Evolutionary conservation across 2,329 filamentous ascomycete species (phyloP).

Genomic region (Talaromyces verruculosus): DNA sequence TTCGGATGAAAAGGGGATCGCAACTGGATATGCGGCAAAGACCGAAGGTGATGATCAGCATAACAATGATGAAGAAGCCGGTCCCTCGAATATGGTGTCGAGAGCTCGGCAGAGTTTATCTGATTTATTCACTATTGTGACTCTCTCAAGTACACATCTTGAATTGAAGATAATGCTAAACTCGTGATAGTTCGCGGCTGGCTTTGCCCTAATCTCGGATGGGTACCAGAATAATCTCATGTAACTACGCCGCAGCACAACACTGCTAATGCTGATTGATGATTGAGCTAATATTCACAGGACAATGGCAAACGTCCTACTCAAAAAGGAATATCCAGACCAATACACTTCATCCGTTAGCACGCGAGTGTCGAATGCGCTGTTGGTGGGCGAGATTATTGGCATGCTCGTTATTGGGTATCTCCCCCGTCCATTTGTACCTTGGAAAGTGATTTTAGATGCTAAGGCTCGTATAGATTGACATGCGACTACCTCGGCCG

Average conservation of each 20-base stretch:
- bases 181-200: conserved; percentile 28
- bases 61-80: conserved; percentile 7
- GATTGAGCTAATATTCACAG: conserved; percentile 18
- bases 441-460: too few species aligned
- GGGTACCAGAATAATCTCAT: conserved; percentile 35
- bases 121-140: conserved; percentile 32
- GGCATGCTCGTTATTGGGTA: conserved; percentile 32
- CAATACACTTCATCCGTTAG: conserved; percentile 30
- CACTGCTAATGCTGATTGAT: too few species aligned
- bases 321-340: conserved; percentile 30
- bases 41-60: background rate
- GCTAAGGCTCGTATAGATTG: conserved; percentile 25
- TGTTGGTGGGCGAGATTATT: conserved; percentile 32
- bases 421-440: background rate
- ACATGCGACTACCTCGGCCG: conserved; percentile 50
- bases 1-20: background rate
- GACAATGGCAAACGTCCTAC: conserved; percentile 34
- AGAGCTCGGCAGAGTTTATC: conserved; percentile 29
- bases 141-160: background rate
- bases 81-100: conserved; percentile 23
- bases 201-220: conserved; percentile 34
- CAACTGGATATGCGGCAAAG: background rate
- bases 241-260: conserved; percentile 17
- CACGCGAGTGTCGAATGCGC: conserved; percentile 33
- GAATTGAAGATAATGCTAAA: background rate